Conservation (phyloP, 2,329 filamentous ascomycete species). For the Epichloe scottii region DNA sequence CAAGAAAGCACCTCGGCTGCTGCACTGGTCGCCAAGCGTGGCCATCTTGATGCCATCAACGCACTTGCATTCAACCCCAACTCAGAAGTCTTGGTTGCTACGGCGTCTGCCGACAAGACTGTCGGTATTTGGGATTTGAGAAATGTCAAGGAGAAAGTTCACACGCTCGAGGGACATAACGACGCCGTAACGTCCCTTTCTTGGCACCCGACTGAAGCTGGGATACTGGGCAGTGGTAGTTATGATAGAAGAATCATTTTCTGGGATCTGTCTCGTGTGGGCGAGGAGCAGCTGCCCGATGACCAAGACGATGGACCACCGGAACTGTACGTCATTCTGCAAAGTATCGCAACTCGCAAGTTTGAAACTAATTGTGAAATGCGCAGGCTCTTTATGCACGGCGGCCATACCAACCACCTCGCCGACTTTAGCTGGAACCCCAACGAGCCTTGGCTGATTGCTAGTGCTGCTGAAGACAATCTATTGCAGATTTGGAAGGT, state of each 20-base stretch:
- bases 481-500: constrained; percentile 91
- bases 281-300: constrained; percentile 88
- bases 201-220: constrained; percentile 87
- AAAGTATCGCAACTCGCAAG: not conserved
- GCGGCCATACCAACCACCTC: constrained; percentile 91
- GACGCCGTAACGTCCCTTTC: constrained; percentile 84
- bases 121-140: constrained; percentile 92
- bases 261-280: constrained; percentile 87
- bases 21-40: constrained; percentile 55
- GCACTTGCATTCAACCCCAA: constrained; percentile 89
- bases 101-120: constrained; percentile 88
- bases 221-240: constrained; percentile 79
- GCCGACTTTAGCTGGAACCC: constrained; percentile 97
- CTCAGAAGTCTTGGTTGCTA: constrained; percentile 81
- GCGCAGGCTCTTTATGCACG: constrained; percentile 75
- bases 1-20: constrained; percentile 51
- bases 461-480: constrained; percentile 93
- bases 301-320: constrained; percentile 91
- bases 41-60: constrained; percentile 89
- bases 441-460: constrained; percentile 93
- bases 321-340: constrained; percentile 59
- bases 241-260: constrained; percentile 91
- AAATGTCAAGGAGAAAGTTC: constrained; percentile 79
- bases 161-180: constrained; percentile 77
- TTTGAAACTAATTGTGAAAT: not conserved